A percentile compares a stretch with the other conserved stretches of the same genome.
Conservation (phyloP, 176 grass and related monocot species). For the bread wheat (Triticum aestivum) region DNA sequence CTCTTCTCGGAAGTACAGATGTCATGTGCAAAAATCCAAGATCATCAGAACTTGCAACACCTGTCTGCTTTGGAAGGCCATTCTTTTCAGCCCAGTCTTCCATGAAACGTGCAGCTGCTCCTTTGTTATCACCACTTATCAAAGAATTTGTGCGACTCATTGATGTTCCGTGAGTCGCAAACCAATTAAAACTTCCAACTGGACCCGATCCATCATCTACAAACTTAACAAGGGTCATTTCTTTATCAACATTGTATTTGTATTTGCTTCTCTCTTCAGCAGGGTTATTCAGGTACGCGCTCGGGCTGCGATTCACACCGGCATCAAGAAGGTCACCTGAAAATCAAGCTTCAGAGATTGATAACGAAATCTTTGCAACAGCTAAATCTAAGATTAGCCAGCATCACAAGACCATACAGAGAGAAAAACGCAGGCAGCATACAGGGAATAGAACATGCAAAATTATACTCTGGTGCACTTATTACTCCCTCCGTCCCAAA, state of each 20-base stretch:
- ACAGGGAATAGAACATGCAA: slow-evolving; percentile 5
- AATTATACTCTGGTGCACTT: not conserved
- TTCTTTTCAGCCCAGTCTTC: slow-evolving; percentile 86
- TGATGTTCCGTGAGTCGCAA: slow-evolving; percentile 95
- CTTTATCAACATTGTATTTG: slow-evolving; percentile 79
- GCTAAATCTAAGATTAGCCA: slow-evolving; percentile 16
- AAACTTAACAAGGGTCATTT: slow-evolving; percentile 96
- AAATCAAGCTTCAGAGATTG: slow-evolving; percentile 27
- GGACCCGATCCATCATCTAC: slow-evolving; percentile 72
- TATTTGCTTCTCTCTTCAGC: slow-evolving; percentile 66
- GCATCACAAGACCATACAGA: not conserved
- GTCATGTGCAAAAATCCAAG: slow-evolving; percentile 31
- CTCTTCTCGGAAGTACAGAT: slow-evolving; percentile 54
- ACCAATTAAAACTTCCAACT: slow-evolving; percentile 96
- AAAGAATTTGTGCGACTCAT: slow-evolving; percentile 96
- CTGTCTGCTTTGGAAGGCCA: slow-evolving; percentile 46
- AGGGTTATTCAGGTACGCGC: slow-evolving; percentile 91
- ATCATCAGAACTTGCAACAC: slow-evolving; percentile 19
- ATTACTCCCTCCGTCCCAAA: not conserved
- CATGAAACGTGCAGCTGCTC: slow-evolving; percentile 95
- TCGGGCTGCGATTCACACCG: slow-evolving; percentile 90
- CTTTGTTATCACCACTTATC: slow-evolving; percentile 98
- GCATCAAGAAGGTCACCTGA: slow-evolving; percentile 85
- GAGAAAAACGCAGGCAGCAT: not conserved
- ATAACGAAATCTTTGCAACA: not conserved